Evolutionary conservation across 306 rosid genomes (phyloP).

Genomic region (Citrullus colocynthis): DNA sequence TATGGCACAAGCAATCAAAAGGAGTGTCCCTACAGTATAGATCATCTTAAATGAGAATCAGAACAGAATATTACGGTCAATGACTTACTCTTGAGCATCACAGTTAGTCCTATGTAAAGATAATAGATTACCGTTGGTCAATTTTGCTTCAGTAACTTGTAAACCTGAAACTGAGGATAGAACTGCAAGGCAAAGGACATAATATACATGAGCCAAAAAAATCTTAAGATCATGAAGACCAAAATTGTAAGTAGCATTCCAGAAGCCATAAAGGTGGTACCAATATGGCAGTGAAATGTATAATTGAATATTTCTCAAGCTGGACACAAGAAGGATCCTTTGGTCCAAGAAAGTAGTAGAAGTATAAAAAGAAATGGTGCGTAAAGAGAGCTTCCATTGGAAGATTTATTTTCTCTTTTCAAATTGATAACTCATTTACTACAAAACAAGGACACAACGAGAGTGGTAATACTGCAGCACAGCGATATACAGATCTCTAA

Average conservation of each 20-base stretch:
- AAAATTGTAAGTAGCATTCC: background rate
- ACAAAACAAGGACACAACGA: background rate
- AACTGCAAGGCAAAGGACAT: constrained; percentile 37
- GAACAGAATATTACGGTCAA: constrained; percentile 1
- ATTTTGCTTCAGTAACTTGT: constrained; percentile 42
- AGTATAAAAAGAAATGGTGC: background rate
- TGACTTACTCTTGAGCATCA: constrained; percentile 1
- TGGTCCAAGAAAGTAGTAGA: background rate
- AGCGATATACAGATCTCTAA: background rate
- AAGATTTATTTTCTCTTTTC: background rate
- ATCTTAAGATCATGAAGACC: background rate
- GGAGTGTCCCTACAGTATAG: constrained; percentile 43
- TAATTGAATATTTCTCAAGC: background rate
- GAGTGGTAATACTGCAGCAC: background rate
- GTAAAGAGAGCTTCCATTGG: background rate
- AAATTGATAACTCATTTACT: background rate
- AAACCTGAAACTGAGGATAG: constrained; percentile 72
- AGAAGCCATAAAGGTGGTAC: background rate
- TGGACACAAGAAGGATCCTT: background rate
- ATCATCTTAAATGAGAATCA: constrained; percentile 7
- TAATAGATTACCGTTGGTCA: constrained; percentile 36
- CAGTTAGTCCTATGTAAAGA: background rate
- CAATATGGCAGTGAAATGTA: background rate
- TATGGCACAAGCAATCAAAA: constrained; percentile 67
- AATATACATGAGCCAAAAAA: background rate